These are phyloP conservation scores for Saccharomycopsis sp. DNA, from an alignment of 805 yeast genomes.

Conservation along the genomic window DNA sequence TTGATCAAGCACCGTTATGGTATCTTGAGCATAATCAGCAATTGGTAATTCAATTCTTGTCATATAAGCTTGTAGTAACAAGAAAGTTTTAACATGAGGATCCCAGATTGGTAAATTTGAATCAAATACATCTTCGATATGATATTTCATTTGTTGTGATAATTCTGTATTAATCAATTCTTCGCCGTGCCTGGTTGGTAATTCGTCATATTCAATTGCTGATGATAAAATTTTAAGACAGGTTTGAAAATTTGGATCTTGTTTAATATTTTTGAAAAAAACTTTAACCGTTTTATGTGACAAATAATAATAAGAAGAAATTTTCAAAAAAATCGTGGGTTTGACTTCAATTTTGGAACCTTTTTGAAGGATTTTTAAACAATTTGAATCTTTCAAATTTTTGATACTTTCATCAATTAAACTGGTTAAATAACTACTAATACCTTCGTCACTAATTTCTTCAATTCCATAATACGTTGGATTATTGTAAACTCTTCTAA, in stretches of 20 bases:
- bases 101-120: conserved; percentile 71
- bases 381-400: conserved; percentile 60
- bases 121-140: conserved; percentile 35
- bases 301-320: conserved; percentile 85
- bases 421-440: conserved; percentile 45
- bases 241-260: conserved; percentile 41
- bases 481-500: conserved; percentile 86
- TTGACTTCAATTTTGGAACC: conserved; percentile 27
- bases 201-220: conserved; percentile 74
- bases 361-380: conserved; percentile 41
- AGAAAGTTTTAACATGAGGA: conserved; percentile 71
- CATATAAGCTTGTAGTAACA: conserved; percentile 66
- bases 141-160: conserved; percentile 62
- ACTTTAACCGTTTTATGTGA: conserved; percentile 82
- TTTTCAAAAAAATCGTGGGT: conserved; percentile 74
- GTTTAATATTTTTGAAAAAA: conserved; percentile 42
- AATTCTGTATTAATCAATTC: conserved; percentile 77
- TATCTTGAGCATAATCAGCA: conserved; percentile 92
- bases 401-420: conserved; percentile 62
- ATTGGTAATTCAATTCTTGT: conserved; percentile 72
- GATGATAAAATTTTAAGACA: conserved; percentile 47
- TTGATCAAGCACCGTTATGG: conserved; percentile 87
- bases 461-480: conserved; percentile 89
- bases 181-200: conserved; percentile 89
- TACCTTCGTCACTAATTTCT: conserved; percentile 45